Evolutionary conservation across 148 eudicot species (phyloP).

Genomic region (Rhododendron williamsianum): DNA sequence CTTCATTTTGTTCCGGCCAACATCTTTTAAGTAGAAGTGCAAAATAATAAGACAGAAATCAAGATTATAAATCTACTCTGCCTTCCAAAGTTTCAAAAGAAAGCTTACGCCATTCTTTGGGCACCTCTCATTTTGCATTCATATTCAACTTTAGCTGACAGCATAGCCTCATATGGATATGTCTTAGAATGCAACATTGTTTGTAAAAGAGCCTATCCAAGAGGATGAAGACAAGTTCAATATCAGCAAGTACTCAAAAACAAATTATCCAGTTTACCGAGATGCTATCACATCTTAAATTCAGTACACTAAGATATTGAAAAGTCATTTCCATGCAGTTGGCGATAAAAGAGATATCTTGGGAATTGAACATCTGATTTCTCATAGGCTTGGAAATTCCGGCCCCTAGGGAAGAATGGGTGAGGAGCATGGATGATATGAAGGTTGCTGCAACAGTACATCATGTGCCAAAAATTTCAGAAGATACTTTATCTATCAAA

Average conservation of each 20-base stretch:
- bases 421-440: not conserved
- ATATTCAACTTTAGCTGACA: conserved; percentile 92
- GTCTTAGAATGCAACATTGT: conserved; percentile 70
- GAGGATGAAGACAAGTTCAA: not conserved
- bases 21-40: conserved; percentile 3
- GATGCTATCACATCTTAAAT: not conserved
- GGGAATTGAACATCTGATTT: not conserved
- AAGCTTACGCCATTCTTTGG: conserved; percentile 94
- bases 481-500: not conserved
- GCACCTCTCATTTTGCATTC: conserved; percentile 96
- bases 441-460: not conserved
- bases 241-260: not conserved
- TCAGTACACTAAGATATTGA: not conserved
- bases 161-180: conserved; percentile 69
- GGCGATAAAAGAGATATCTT: not conserved
- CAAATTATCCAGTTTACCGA: not conserved
- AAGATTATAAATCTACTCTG: not conserved
- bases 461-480: not conserved
- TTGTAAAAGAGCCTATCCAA: conserved; percentile 68
- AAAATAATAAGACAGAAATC: not conserved
- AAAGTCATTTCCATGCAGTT: not conserved
- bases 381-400: not conserved
- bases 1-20: not conserved
- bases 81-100: conserved; percentile 5
- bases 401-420: not conserved